Evolutionary conservation across 1,284 basidiomycete species (phyloP).

Genomic region (Trichosporon ovoides): DNA sequence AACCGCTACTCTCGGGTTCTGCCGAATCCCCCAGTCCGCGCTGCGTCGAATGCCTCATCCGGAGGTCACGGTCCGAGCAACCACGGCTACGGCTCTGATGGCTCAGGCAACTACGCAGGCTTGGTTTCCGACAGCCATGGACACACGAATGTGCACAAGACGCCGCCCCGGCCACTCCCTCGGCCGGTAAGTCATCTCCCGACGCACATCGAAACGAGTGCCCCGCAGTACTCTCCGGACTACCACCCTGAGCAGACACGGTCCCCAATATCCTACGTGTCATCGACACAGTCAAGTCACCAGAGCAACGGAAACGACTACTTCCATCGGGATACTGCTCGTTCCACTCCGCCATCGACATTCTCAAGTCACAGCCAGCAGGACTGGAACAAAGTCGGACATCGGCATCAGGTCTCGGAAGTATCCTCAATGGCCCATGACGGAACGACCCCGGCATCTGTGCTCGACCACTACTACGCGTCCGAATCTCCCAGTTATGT

Average conservation of each 20-base stretch:
- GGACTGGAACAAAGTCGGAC: neutral
- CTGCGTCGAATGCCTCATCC: neutral
- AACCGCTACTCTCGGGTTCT: neutral
- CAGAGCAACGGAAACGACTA: neutral
- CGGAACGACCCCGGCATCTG: neutral
- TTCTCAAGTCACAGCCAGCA: neutral
- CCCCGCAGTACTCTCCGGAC: neutral
- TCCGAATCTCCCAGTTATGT: neutral
- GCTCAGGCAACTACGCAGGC: neutral
- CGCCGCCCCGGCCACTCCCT: neutral
- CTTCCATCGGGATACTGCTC: neutral
- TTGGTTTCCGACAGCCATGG: neutral
- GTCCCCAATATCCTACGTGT: neutral
- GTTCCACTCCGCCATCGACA: neutral
- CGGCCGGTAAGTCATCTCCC: neutral
- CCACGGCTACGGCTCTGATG: neutral
- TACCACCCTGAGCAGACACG: neutral
- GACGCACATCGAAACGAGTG: neutral
- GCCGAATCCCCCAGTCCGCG: neutral
- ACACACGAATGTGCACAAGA: neutral
- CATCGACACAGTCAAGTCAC: neutral
- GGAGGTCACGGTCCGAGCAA: no score
- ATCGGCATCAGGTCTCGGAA: neutral
- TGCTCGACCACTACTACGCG: slow-evolving; percentile 1
- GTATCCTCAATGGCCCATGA: neutral